A percentile compares a stretch with the other conserved stretches of the same genome.
Evolutionary conservation across 495 filamentous ascomycete genomes (phyloP).

Genomic region (Patellaria atrata): DNA sequence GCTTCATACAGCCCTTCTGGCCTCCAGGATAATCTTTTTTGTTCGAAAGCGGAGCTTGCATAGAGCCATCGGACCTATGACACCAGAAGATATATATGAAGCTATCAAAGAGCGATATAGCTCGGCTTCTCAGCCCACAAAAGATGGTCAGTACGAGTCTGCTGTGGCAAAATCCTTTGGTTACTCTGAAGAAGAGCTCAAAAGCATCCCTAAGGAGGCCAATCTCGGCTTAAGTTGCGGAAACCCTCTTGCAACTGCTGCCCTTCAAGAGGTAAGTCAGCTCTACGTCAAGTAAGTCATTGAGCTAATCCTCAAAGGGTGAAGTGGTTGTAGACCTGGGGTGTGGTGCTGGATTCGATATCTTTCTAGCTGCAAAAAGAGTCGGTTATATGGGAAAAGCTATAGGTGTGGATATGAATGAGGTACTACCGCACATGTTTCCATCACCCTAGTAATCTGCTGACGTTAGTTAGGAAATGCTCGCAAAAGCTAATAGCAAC

Average conservation of each 20-base stretch:
- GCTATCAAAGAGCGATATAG: slow-evolving; percentile 30
- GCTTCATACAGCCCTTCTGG: no score
- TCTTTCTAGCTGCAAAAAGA: slow-evolving; percentile 43
- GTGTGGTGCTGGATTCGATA: slow-evolving; percentile 48
- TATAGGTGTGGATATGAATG: slow-evolving; percentile 55
- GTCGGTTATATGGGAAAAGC: slow-evolving; percentile 40
- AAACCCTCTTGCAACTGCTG: slow-evolving; percentile 44
- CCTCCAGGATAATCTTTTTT: no score
- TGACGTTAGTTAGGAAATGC: slow-evolving; percentile 38
- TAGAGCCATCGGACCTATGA: no score
- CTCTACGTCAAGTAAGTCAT: not conserved
- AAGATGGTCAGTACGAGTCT: slow-evolving; percentile 23
- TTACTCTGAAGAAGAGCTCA: slow-evolving; percentile 41
- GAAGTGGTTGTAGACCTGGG: slow-evolving; percentile 52
- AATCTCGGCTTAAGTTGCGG: slow-evolving; percentile 57
- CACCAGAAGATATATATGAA: slow-evolving; percentile 25
- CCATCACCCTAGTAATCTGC: not conserved
- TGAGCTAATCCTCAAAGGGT: slow-evolving; percentile 27
- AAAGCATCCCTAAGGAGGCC: slow-evolving; percentile 37
- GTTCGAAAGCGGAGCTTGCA: no score
- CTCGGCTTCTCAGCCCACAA: slow-evolving; percentile 18
- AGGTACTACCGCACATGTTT: slow-evolving; percentile 25
- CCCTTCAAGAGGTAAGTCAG: slow-evolving; percentile 33
- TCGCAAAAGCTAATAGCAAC: slow-evolving; percentile 35
- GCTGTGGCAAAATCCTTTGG: slow-evolving; percentile 45